phyloP scores from a whole-genome alignment of 306 rosid genomes.

The Bauhinia variegata region DNA sequence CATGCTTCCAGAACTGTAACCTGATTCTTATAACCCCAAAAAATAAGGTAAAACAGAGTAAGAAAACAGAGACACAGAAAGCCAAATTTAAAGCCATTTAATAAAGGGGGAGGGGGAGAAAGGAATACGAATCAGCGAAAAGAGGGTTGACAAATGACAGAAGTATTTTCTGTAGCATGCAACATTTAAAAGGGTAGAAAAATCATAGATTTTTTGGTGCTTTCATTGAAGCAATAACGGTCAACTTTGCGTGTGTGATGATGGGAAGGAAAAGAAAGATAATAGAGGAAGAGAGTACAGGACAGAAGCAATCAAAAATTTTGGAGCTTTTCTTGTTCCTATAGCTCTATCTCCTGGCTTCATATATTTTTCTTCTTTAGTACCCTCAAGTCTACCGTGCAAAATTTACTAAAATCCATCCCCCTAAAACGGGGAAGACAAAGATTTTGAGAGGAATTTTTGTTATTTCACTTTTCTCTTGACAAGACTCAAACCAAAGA shows the following conservation, averaged over 20 bases:
- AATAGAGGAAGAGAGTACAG: constrained; percentile 27
- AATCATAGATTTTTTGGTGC: constrained; percentile 31
- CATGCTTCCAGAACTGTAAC: constrained; percentile 61
- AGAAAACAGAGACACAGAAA: neutral
- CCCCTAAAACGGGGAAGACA: constrained; percentile 42
- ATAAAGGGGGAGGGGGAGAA: neutral
- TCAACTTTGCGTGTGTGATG: constrained; percentile 30
- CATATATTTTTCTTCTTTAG: constrained; percentile 46
- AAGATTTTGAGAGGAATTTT: constrained; percentile 13
- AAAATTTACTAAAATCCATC: constrained; percentile 33
- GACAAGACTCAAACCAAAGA: constrained; percentile 64
- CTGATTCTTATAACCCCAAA: constrained; percentile 41
- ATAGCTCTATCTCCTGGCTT: constrained; percentile 16
- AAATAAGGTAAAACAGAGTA: neutral
- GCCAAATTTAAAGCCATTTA: constrained; percentile 4
- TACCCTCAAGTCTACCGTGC: constrained; percentile 36
- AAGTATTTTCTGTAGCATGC: constrained; percentile 23
- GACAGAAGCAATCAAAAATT: constrained; percentile 46
- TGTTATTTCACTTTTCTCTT: constrained; percentile 21
- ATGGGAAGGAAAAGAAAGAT: constrained; percentile 35
- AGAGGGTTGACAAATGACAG: constrained; percentile 23
- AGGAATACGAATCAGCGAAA: neutral
- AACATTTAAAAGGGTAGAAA: constrained; percentile 28
- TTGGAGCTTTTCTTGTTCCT: constrained; percentile 34
- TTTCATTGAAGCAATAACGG: constrained; percentile 25